Conservation (phyloP, 495 filamentous ascomycete species). For the Podospora didyma region DNA sequence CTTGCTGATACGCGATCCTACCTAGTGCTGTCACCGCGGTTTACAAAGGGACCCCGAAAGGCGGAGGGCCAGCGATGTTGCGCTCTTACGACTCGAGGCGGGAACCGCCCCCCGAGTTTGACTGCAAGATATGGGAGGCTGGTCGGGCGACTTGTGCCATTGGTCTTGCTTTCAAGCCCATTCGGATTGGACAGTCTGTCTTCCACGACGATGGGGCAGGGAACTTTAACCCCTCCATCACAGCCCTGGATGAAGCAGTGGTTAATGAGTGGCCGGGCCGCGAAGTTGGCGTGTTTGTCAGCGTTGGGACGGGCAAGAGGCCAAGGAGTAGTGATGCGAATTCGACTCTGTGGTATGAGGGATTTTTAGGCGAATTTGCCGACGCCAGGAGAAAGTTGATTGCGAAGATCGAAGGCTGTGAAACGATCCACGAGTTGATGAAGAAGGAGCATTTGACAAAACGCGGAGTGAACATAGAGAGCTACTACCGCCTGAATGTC, state of each 20-base stretch:
- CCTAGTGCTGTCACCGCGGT: conserved; percentile 82
- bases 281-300: conserved; percentile 84
- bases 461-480: conserved; percentile 76
- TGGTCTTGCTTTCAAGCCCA: conserved; percentile 90
- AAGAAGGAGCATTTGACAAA: conserved; percentile 67
- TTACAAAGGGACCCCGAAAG: conserved; percentile 72
- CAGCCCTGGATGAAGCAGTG: conserved; percentile 82
- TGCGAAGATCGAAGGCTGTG: conserved; percentile 90
- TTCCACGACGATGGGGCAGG: conserved; percentile 93
- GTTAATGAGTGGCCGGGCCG: conserved; percentile 93
- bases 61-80: conserved; percentile 64
- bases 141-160: conserved; percentile 92
- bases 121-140: conserved; percentile 94
- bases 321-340: conserved; percentile 65
- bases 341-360: conserved; percentile 84
- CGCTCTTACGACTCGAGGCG: conserved; percentile 92
- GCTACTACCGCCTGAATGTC: conserved; percentile 97
- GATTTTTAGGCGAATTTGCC: conserved; percentile 85
- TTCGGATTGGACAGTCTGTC: conserved; percentile 85
- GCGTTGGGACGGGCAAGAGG: conserved; percentile 86
- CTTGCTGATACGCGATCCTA: not conserved
- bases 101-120: conserved; percentile 81
- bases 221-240: conserved; percentile 84
- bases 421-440: conserved; percentile 85
- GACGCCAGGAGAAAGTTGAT: conserved; percentile 83